These are phyloP conservation scores for Spergularia bocconei DNA, from an alignment of 148 eudicot genomes.

Conservation along the genomic window DNA sequence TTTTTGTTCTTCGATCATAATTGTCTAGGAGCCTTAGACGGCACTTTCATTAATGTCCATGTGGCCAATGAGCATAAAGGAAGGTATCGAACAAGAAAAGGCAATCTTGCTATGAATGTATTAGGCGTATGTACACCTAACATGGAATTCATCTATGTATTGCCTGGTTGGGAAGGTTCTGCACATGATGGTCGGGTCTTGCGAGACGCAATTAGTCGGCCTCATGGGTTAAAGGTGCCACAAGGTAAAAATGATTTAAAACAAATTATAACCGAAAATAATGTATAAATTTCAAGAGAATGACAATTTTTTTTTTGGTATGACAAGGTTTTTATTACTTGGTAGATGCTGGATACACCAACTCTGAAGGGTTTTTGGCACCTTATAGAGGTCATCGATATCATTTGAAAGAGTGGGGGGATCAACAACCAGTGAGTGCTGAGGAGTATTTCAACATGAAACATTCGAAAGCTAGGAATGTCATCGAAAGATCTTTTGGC, in stretches of 20 bases:
- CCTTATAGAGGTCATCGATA: not conserved
- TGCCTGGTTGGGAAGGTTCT: conserved; percentile 32
- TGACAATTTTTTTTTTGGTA: not conserved
- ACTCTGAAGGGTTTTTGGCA: not conserved
- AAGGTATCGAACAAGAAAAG: too few relatives aligned
- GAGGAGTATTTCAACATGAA: not conserved
- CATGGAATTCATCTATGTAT: conserved; percentile 25
- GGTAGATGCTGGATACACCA: not conserved
- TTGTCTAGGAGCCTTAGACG: too few relatives aligned
- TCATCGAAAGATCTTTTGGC: not conserved
- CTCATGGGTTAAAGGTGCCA: conserved; percentile 19
- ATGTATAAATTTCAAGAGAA: not conserved
- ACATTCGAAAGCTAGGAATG: not conserved
- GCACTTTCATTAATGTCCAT: too few relatives aligned
- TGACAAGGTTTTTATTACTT: not conserved
- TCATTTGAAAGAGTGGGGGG: not conserved
- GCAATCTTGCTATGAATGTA: conserved; percentile 14
- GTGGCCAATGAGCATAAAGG: too few relatives aligned
- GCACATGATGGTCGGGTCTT: conserved; percentile 14
- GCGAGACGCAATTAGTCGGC: conserved; percentile 18
- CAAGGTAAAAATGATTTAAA: conserved; percentile 7
- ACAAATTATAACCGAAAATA: not conserved
- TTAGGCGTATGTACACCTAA: conserved; percentile 23
- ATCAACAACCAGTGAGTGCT: not conserved
- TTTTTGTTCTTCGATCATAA: too few relatives aligned